phyloP scores from a whole-genome alignment of 768 basidiomycete species.

The Auriscalpium orientale region DNA sequence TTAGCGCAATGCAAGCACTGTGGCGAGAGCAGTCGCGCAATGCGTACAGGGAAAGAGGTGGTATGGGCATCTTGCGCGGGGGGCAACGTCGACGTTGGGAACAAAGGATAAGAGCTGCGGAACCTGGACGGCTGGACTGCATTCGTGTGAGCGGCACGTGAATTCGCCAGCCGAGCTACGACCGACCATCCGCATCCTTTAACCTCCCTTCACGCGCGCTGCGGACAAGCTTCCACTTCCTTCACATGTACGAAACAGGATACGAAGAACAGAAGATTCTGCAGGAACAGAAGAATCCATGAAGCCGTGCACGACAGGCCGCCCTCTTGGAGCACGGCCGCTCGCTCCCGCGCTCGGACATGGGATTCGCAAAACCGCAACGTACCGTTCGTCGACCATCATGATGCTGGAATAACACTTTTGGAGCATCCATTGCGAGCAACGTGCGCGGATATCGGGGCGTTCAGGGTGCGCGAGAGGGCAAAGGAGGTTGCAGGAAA shows the following conservation, averaged over 20 bases:
- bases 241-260: conserved; percentile 43
- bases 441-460: conserved; percentile 75
- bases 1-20: too few species aligned
- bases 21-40: too few species aligned
- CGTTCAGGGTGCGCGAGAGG: conserved; percentile 50
- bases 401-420: conserved; percentile 56
- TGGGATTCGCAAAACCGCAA: conserved; percentile 15
- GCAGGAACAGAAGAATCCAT: conserved; percentile 25
- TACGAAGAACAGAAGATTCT: conserved; percentile 42
- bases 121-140: too few species aligned
- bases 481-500: conserved; percentile 55
- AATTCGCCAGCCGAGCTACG: too few species aligned
- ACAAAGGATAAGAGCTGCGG: too few species aligned
- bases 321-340: conserved; percentile 40
- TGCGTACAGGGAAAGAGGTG: too few species aligned
- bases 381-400: conserved; percentile 7
- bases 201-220: not conserved
- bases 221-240: conserved; percentile 32
- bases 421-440: conserved; percentile 49
- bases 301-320: conserved; percentile 35
- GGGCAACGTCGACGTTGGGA: too few species aligned
- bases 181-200: too few species aligned
- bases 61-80: too few species aligned
- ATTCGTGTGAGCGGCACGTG: too few species aligned
- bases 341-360: conserved; percentile 32